phyloP scores from a whole-genome alignment of 192 early-diverging fungal species.

The Umbelopsis isabellina region DNA sequence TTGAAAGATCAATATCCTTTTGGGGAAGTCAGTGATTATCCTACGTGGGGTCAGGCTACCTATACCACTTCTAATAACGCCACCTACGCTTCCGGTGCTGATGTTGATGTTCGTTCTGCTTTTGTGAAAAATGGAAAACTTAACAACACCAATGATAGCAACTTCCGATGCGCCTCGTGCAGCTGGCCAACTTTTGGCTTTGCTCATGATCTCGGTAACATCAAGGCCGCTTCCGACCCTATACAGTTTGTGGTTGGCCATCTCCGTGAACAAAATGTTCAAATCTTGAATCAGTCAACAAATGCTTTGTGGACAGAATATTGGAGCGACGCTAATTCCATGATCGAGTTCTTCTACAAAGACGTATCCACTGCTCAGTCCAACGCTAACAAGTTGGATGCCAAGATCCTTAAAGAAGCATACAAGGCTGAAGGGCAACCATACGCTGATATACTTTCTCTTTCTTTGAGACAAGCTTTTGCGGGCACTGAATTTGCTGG shows the following conservation, averaged over 20 bases:
- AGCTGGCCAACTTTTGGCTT: slow-evolving; percentile 18
- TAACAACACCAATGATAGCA: slow-evolving; percentile 10
- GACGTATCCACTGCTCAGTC: background rate
- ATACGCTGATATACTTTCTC: background rate
- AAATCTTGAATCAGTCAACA: background rate
- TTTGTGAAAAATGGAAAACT: slow-evolving; percentile 2
- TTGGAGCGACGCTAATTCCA: background rate
- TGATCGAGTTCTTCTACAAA: slow-evolving; percentile 2
- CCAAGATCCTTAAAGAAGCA: background rate
- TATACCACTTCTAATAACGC: background rate
- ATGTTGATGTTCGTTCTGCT: slow-evolving; percentile 5
- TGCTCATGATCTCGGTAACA: slow-evolving; percentile 12
- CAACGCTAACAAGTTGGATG: background rate
- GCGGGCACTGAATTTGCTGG: slow-evolving; percentile 14
- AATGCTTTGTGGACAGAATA: slow-evolving; percentile 9
- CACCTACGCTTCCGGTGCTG: slow-evolving; percentile 13
- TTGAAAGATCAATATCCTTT: background rate
- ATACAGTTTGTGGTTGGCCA: slow-evolving; percentile 15
- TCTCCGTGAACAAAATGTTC: slow-evolving; percentile 4
- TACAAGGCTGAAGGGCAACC: slow-evolving; percentile 10
- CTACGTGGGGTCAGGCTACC: slow-evolving; percentile 13
- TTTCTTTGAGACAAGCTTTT: slow-evolving; percentile 10
- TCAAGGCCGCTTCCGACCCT: slow-evolving; percentile 1
- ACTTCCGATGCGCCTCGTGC: background rate
- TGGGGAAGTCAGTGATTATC: slow-evolving; percentile 15